phyloP scores from a whole-genome alignment of 2,329 filamentous ascomycete genomes.

The Orbilia quercus region DNA sequence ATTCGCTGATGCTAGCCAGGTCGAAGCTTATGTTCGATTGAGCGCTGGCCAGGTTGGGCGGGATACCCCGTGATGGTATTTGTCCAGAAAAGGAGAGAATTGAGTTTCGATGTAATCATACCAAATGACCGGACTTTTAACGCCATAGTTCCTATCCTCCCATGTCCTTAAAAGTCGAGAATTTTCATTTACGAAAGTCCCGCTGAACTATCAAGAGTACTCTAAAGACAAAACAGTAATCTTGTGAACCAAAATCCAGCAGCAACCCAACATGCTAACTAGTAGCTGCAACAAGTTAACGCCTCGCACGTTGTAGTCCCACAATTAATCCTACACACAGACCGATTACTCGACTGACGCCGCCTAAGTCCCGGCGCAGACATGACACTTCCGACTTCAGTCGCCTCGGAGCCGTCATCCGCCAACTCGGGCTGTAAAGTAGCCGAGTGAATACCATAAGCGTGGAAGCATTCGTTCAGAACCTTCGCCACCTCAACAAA shows the following conservation, averaged over 20 bases:
- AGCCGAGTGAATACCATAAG: slow-evolving; percentile 77
- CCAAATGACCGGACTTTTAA: neutral
- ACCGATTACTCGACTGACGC: slow-evolving; percentile 57
- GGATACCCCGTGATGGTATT: slow-evolving; percentile 18
- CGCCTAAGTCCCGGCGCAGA: slow-evolving; percentile 57
- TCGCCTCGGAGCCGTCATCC: slow-evolving; percentile 32
- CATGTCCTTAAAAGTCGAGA: neutral
- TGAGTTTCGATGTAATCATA: neutral
- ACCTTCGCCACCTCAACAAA: slow-evolving; percentile 73
- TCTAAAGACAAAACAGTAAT: too few species aligned
- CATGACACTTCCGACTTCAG: slow-evolving; percentile 35
- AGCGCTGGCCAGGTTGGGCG: slow-evolving; percentile 34
- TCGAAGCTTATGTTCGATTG: slow-evolving; percentile 33
- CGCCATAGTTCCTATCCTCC: neutral
- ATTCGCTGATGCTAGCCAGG: slow-evolving; percentile 33
- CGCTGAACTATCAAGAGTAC: too few species aligned
- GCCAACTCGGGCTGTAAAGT: slow-evolving; percentile 76
- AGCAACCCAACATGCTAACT: too few species aligned
- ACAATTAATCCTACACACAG: slow-evolving; percentile 40
- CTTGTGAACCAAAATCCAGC: too few species aligned
- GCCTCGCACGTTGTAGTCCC: slow-evolving; percentile 49
- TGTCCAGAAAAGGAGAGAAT: neutral
- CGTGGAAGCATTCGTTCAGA: slow-evolving; percentile 76
- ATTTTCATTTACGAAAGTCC: too few species aligned
- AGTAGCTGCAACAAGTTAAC: slow-evolving; percentile 47